Conservation (phyloP, 805 yeast species). For the Jamesozyma hellenica region DNA sequence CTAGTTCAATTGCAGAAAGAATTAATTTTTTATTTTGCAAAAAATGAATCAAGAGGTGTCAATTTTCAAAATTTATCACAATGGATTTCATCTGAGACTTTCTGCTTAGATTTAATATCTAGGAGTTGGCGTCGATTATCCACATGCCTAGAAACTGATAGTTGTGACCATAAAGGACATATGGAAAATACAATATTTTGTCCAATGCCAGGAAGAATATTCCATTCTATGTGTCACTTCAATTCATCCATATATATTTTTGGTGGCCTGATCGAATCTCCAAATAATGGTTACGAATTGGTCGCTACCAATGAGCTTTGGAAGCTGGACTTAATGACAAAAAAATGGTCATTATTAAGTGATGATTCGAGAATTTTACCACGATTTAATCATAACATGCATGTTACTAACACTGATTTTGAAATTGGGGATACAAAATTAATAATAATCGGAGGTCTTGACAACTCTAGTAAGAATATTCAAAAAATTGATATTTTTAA, state of each 20-base stretch:
- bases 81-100: constrained; percentile 52
- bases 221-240: constrained; percentile 46
- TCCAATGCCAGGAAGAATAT: constrained; percentile 35
- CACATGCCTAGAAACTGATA: constrained; percentile 8
- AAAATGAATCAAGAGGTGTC: constrained; percentile 13
- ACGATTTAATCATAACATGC: constrained; percentile 45
- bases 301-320: constrained; percentile 58
- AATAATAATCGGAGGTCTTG: constrained; percentile 26
- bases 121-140: constrained; percentile 44
- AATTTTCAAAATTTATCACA: constrained; percentile 20
- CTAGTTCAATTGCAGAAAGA: constrained; percentile 32
- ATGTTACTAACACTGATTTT: constrained; percentile 23
- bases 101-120: constrained; percentile 48
- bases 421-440: constrained; percentile 24
- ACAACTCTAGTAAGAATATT: constrained; percentile 22
- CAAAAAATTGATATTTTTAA: constrained; percentile 23
- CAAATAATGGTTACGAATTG: constrained; percentile 28
- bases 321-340: constrained; percentile 46
- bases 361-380: constrained; percentile 28
- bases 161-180: background rate
- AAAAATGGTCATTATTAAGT: constrained; percentile 45
- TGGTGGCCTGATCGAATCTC: constrained; percentile 52
- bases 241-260: constrained; percentile 45
- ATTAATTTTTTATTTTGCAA: constrained; percentile 29
- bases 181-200: constrained; percentile 1